Percentiles rank a stretch among this genome's conserved stretches.
These are phyloP conservation scores for Saccharomycopsis vini DNA, from an alignment of 805 yeast genomes.

Conservation along the genomic window DNA sequence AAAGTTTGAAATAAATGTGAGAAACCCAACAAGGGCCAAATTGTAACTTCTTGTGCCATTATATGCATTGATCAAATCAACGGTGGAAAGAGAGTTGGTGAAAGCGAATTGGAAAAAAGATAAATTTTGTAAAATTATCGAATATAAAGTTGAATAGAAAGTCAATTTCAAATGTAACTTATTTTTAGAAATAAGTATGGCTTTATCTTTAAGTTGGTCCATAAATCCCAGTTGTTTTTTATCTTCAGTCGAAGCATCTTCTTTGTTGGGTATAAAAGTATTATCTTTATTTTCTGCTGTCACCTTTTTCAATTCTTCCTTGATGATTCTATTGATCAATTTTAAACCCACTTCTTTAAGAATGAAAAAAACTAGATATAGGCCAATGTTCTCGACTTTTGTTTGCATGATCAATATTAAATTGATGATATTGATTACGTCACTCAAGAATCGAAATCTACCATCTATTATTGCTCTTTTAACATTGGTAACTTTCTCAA, in stretches of 20 bases:
- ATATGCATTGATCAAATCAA: slow-evolving; percentile 86
- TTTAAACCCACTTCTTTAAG: slow-evolving; percentile 20
- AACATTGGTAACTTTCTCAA: slow-evolving; percentile 3
- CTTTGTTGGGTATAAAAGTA: not conserved
- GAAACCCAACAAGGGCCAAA: slow-evolving; percentile 58
- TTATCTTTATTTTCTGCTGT: not conserved
- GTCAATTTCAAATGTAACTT: slow-evolving; percentile 15
- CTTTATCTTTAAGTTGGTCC: not conserved
- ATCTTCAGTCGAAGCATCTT: not conserved
- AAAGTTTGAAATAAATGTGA: slow-evolving; percentile 81
- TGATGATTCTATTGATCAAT: slow-evolving; percentile 8
- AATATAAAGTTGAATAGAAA: slow-evolving; percentile 25
- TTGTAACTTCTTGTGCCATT: slow-evolving; percentile 75
- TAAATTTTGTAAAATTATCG: slow-evolving; percentile 57
- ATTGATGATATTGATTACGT: slow-evolving; percentile 30
- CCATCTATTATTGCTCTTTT: slow-evolving; percentile 21
- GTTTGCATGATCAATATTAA: slow-evolving; percentile 47
- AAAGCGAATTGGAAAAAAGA: slow-evolving; percentile 83
- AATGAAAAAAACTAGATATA: slow-evolving; percentile 34
- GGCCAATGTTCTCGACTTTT: slow-evolving; percentile 44
- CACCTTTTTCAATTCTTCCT: slow-evolving; percentile 4
- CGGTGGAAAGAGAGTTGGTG: slow-evolving; percentile 85
- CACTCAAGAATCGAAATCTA: slow-evolving; percentile 25
- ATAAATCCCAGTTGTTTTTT: not conserved
- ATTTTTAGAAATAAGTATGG: slow-evolving; percentile 1